These are phyloP conservation scores for Colletotrichum lentis DNA, from an alignment of 2,329 filamentous ascomycete genomes.

Conservation along the genomic window DNA sequence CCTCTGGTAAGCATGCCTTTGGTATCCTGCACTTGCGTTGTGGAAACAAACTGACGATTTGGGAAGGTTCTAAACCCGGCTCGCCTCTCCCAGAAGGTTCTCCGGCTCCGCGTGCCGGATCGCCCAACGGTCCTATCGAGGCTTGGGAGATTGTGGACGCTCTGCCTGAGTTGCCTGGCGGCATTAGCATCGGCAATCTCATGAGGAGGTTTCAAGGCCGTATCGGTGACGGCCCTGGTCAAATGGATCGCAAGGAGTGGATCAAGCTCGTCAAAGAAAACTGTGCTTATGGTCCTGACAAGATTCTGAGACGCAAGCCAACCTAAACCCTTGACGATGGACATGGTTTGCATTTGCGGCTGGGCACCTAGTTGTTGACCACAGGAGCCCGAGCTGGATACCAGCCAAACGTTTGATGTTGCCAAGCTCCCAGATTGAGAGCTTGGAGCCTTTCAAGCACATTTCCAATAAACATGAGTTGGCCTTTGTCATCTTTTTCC, in stretches of 20 bases:
- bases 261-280: conserved; percentile 66
- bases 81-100: conserved; percentile 39
- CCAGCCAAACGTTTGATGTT: neutral
- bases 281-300: conserved; percentile 63
- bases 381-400: neutral
- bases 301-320: conserved; percentile 56
- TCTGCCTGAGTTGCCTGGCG: conserved; percentile 58
- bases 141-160: conserved; percentile 63
- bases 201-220: conserved; percentile 63
- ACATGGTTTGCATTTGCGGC: no score
- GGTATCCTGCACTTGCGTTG: no score
- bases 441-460: neutral
- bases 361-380: neutral
- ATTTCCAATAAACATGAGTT: neutral
- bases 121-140: conserved; percentile 53
- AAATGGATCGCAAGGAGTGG: conserved; percentile 64
- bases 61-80: conserved; percentile 38
- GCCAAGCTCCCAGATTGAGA: conserved; percentile 19
- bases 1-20: conserved; percentile 48
- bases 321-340: conserved; percentile 41
- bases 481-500: neutral
- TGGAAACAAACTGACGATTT: conserved; percentile 1
- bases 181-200: conserved; percentile 63
- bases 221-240: conserved; percentile 60
- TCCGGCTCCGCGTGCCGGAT: conserved; percentile 44